Conservation (phyloP, 768 basidiomycete genomes). For the Phaeolepiota aurea region DNA sequence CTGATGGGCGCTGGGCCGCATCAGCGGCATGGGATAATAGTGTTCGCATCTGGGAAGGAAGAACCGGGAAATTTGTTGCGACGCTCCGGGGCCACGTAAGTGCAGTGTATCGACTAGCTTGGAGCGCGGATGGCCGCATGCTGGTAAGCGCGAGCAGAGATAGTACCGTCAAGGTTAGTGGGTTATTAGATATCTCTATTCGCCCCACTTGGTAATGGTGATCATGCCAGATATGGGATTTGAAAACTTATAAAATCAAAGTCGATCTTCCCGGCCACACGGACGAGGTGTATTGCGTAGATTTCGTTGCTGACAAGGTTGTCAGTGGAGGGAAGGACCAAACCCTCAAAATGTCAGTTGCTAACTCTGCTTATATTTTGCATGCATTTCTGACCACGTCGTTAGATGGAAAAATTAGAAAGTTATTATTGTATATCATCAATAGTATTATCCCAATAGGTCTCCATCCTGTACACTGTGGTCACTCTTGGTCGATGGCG, state of each 20-base stretch:
- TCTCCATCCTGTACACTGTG: too few relatives aligned
- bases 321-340: constrained; percentile 73
- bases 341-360: constrained; percentile 5
- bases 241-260: constrained; percentile 93
- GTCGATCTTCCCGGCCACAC: constrained; percentile 92
- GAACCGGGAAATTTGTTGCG: constrained; percentile 81
- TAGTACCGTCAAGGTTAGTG: constrained; percentile 82
- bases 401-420: too few relatives aligned
- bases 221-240: constrained; percentile 78
- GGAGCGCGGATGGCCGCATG: constrained; percentile 91
- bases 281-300: constrained; percentile 98
- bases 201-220: neutral
- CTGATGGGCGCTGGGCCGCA: constrained; percentile 88
- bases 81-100: constrained; percentile 89
- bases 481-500: too few relatives aligned
- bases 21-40: constrained; percentile 88
- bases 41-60: constrained; percentile 88
- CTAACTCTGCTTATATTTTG: too few relatives aligned
- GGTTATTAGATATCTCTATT: constrained; percentile 1
- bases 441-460: too few relatives aligned
- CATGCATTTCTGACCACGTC: too few relatives aligned
- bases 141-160: constrained; percentile 95
- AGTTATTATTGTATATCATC: too few relatives aligned
- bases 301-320: constrained; percentile 98
- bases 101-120: constrained; percentile 89